Evolutionary conservation across 108 stramenopile genomes (phyloP).

Genomic region (Nannochloropsis gaditana): DNA sequence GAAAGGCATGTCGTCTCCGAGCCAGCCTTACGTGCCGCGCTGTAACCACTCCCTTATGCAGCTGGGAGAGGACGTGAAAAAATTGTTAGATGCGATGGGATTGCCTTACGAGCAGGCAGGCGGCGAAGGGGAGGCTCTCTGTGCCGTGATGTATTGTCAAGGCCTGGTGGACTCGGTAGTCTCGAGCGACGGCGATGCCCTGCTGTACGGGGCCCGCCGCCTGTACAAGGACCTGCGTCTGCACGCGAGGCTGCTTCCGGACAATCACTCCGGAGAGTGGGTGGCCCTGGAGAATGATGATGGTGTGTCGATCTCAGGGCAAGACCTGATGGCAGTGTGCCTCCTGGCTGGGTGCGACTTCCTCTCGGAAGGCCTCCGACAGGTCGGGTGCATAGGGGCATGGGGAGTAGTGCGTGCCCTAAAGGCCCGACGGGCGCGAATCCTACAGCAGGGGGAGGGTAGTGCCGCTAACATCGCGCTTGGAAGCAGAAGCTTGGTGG

Average conservation of each 20-base stretch:
- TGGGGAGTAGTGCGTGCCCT: not conserved
- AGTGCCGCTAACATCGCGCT: not conserved
- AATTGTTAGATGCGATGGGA: not conserved
- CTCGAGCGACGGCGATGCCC: constrained; percentile 4
- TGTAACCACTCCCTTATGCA: not conserved
- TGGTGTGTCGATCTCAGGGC: not conserved
- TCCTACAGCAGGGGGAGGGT: not conserved
- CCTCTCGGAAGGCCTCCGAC: not conserved
- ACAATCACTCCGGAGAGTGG: not conserved
- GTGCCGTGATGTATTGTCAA: not conserved
- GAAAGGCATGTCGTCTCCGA: not conserved
- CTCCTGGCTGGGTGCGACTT: constrained; percentile 17
- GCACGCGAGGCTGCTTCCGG: not conserved
- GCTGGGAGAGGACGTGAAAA: not conserved
- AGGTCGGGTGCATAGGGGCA: not conserved
- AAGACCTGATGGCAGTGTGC: not conserved
- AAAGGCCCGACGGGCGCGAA: not conserved
- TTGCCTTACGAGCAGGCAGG: not conserved
- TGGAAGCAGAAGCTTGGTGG: not conserved
- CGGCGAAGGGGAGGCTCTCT: not conserved
- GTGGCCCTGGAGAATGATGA: not conserved
- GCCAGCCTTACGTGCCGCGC: not conserved
- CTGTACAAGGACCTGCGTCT: not conserved
- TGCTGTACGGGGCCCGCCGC: not conserved
- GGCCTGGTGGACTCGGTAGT: not conserved